Evolutionary conservation across 768 basidiomycete genomes (phyloP).

Genomic region (Phlegmacium glaucopus): DNA sequence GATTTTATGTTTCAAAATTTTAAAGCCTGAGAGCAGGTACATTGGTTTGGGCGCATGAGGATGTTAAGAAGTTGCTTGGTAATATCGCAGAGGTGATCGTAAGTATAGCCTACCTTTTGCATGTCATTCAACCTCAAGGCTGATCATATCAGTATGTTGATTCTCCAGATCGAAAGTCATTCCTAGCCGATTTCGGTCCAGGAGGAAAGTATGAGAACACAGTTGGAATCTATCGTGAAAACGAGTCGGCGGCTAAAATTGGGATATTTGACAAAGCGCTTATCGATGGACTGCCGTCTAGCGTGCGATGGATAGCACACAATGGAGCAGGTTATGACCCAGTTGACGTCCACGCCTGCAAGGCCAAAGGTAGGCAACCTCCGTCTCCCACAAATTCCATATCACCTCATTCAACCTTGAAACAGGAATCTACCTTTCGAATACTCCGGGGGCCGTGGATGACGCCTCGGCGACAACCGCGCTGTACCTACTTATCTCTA

Average conservation of each 20-base stretch:
- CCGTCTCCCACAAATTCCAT: background rate
- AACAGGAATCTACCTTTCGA: slow-evolving; percentile 74
- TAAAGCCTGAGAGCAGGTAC: slow-evolving; percentile 38
- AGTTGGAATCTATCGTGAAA: slow-evolving; percentile 78
- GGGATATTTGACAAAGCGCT: slow-evolving; percentile 82
- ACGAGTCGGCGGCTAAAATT: slow-evolving; percentile 58
- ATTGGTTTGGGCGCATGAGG: slow-evolving; percentile 80
- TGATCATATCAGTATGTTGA: slow-evolving; percentile 37
- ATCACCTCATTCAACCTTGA: background rate
- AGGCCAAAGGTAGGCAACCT: slow-evolving; percentile 51
- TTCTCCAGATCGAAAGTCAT: slow-evolving; percentile 61
- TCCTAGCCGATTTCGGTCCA: slow-evolving; percentile 58
- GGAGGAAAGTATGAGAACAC: slow-evolving; percentile 73
- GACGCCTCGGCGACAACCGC: slow-evolving; percentile 91
- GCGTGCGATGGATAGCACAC: slow-evolving; percentile 84
- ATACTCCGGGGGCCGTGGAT: slow-evolving; percentile 88
- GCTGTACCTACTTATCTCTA: slow-evolving; percentile 76
- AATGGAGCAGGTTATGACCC: slow-evolving; percentile 94
- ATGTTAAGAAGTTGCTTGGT: slow-evolving; percentile 60
- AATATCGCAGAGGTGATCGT: slow-evolving; percentile 76
- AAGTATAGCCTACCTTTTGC: slow-evolving; percentile 30
- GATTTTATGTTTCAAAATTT: background rate
- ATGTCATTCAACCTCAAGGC: background rate
- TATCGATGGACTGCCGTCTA: slow-evolving; percentile 59
- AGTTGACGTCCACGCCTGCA: slow-evolving; percentile 75